These are phyloP conservation scores for Agapanthus africanus DNA, from an alignment of 106 monocot genomes.

Conservation along the genomic window DNA sequence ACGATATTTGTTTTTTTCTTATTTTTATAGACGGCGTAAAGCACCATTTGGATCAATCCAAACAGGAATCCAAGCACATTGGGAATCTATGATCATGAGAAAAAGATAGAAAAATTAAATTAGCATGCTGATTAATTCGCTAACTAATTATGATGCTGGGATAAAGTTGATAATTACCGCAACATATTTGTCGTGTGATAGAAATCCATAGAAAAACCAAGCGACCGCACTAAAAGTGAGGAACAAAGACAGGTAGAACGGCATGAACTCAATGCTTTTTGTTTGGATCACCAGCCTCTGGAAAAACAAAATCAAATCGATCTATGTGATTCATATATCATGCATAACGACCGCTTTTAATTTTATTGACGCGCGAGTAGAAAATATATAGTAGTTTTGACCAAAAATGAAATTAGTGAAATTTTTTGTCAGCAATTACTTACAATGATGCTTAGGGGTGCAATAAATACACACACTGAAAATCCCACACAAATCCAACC, in stretches of 20 bases:
- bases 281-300: slow-evolving; percentile 53
- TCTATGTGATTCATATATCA: neutral
- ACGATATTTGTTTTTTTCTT: neutral
- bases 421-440: neutral
- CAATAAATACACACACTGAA: slow-evolving; percentile 10
- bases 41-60: slow-evolving; percentile 14
- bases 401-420: neutral
- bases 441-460: slow-evolving; percentile 18
- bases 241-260: slow-evolving; percentile 42
- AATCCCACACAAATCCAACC: slow-evolving; percentile 5
- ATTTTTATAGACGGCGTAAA: slow-evolving; percentile 10
- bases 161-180: slow-evolving; percentile 31
- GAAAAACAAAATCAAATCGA: neutral
- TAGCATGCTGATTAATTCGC: too few relatives aligned
- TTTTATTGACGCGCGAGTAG: too few relatives aligned
- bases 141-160: too few relatives aligned
- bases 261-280: slow-evolving; percentile 68
- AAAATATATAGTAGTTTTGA: too few relatives aligned
- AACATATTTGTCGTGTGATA: slow-evolving; percentile 39
- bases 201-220: slow-evolving; percentile 49
- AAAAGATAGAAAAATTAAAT: too few relatives aligned
- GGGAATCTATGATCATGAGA: slow-evolving; percentile 2
- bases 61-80: slow-evolving; percentile 14
- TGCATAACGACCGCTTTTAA: too few relatives aligned
- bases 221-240: slow-evolving; percentile 42